Conservation (phyloP, 179 eudicot species). For the Nepenthes alata region DNA sequence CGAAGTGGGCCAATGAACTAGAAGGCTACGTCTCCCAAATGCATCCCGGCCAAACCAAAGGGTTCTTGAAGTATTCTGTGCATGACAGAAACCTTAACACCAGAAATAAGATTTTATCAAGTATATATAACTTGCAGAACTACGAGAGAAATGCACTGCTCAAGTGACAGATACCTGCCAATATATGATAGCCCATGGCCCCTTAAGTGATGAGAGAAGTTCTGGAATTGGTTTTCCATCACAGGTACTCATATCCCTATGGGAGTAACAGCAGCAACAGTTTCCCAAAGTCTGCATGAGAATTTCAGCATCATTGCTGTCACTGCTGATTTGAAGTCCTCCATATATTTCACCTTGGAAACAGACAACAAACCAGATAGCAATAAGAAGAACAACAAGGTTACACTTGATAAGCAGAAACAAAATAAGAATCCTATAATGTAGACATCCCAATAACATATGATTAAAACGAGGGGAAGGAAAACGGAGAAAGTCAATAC, state of each 20-base stretch:
- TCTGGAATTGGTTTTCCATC: constrained; percentile 38
- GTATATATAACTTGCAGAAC: constrained; percentile 1
- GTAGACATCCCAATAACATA: background rate
- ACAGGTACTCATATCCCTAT: constrained; percentile 21
- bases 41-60: constrained; percentile 96
- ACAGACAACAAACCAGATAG: background rate
- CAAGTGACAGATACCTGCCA: constrained; percentile 84
- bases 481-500: background rate
- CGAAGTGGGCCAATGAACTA: constrained; percentile 80
- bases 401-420: too few species aligned
- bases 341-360: constrained; percentile 83
- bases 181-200: constrained; percentile 91
- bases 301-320: constrained; percentile 63
- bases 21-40: constrained; percentile 90
- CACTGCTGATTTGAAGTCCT: constrained; percentile 46
- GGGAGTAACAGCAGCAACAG: constrained; percentile 45
- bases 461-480: too few species aligned
- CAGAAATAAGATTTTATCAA: constrained; percentile 2
- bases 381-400: background rate
- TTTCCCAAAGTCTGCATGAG: constrained; percentile 50
- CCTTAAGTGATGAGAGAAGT: constrained; percentile 76
- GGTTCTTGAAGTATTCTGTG: constrained; percentile 55
- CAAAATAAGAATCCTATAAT: background rate
- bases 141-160: constrained; percentile 48
- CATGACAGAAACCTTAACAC: constrained; percentile 3